Evolutionary conservation across 2,329 filamentous ascomycete species (phyloP).

Genomic region (Ophioceras dolichostomum): DNA sequence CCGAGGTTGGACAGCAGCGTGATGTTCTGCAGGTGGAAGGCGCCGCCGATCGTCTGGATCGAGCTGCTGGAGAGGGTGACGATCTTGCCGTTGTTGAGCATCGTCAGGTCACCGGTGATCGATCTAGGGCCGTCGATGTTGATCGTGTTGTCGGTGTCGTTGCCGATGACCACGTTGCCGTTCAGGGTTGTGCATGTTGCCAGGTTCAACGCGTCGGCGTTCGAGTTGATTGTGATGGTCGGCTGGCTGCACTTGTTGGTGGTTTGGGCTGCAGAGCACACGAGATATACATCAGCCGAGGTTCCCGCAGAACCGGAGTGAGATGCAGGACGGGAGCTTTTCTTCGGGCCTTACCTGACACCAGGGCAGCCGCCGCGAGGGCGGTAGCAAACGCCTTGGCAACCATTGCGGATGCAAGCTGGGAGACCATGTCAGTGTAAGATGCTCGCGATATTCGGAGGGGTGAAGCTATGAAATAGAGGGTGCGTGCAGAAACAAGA

Average conservation of each 20-base stretch:
- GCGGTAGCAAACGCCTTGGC: constrained; percentile 27
- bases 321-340: background rate
- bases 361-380: constrained; percentile 24
- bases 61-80: constrained; percentile 48
- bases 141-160: constrained; percentile 42
- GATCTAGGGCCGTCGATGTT: constrained; percentile 45
- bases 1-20: constrained; percentile 56
- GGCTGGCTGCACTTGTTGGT: constrained; percentile 14
- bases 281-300: constrained; percentile 9
- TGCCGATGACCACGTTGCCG: constrained; percentile 55
- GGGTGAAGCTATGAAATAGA: background rate
- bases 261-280: constrained; percentile 9
- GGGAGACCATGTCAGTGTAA: too few relatives aligned
- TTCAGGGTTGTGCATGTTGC: constrained; percentile 54
- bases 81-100: constrained; percentile 48
- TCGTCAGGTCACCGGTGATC: constrained; percentile 44
- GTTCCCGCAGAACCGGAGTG: background rate
- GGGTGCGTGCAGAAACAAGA: background rate
- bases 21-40: constrained; percentile 57
- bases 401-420: too few relatives aligned
- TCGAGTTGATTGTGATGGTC: constrained; percentile 47
- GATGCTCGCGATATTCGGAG: too few relatives aligned
- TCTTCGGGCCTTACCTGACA: constrained; percentile 20
- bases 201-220: constrained; percentile 47
- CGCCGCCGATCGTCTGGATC: constrained; percentile 53